Evolutionary conservation across 257 asterid species (phyloP), one percentile per base, ranked within the genome.

Genomic region (Penstemon davidsonii): DNA sequence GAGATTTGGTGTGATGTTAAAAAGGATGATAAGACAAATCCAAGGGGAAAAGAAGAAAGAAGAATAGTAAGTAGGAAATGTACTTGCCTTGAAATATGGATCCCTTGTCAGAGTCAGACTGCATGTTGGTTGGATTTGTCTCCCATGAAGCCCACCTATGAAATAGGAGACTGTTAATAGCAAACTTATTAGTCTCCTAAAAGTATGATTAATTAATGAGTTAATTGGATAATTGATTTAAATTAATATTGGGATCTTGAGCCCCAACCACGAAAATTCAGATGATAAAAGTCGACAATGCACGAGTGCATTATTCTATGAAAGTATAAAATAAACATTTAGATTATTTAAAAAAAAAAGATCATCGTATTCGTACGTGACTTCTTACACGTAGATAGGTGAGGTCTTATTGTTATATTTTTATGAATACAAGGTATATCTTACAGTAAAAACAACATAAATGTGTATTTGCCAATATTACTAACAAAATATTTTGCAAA

Each of bases 171-270:
- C 50, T 55, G 39, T 11, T 13, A 10, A 5, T 41, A 51, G 12
- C 57, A 25, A n/a, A 65, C 64, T 66, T 67, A 61, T 58, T 59
- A 39, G 39, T 52, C 50, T 11, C 19, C 9, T 37, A 52, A 18
- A 33, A 49, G 4, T 51, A 41, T 44, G 55, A 39, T 71, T 64
- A 70, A 51, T 8, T 36, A 53, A 62, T 42, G 18, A 15, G 18
- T 70, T 38, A 44, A 5, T 64, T 59, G 7, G 12, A 10, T 57
- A 60, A 44, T 55, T 7, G 52, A 25, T 52, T 6, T 71, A 54
- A 33, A 68, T 70, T 73, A 68, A 54, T 61, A 68, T 77, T 77
- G 85, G 33, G 82, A 80, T 77, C 85, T 80, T 55, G 82, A 69
- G 68, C 78, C 63, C n/a, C 55, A 38, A 42, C 67, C 62, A 45